Evolutionary conservation across 2,329 filamentous ascomycete genomes (phyloP).

Genomic region (Tetracladium maxilliforme): DNA sequence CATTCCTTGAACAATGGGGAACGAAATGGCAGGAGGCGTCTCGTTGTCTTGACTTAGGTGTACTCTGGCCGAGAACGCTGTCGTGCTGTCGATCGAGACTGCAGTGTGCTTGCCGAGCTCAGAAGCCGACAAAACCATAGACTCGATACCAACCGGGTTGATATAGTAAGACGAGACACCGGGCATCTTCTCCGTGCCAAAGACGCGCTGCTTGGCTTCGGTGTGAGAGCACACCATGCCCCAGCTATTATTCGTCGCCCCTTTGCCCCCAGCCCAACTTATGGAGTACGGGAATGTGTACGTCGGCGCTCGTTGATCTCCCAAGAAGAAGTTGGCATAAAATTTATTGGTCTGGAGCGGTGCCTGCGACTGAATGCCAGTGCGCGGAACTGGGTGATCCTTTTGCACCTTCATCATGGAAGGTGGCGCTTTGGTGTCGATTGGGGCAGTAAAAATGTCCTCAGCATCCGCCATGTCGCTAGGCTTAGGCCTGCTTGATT

Average conservation of each 20-base stretch:
- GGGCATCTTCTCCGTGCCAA: constrained; percentile 39
- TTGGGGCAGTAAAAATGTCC: constrained; percentile 43
- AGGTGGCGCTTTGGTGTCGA: constrained; percentile 35
- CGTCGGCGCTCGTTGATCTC: constrained; percentile 49
- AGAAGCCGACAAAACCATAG: constrained; percentile 62
- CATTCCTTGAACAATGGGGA: constrained; percentile 83
- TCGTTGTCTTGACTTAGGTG: constrained; percentile 42
- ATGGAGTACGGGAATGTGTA: constrained; percentile 68
- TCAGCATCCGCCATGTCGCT: too few relatives aligned
- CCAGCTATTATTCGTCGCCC: constrained; percentile 50
- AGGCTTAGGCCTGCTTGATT: too few relatives aligned
- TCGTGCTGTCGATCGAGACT: constrained; percentile 36
- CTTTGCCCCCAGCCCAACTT: constrained; percentile 50
- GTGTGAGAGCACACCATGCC: constrained; percentile 67
- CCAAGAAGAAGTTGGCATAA: constrained; percentile 68
- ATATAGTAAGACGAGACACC: constrained; percentile 58
- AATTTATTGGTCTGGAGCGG: constrained; percentile 68
- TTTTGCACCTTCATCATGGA: constrained; percentile 26
- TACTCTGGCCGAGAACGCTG: constrained; percentile 47
- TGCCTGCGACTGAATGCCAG: constrained; percentile 25
- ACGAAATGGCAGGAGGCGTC: constrained; percentile 47
- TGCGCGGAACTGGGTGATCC: constrained; percentile 43
- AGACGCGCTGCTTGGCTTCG: constrained; percentile 51
- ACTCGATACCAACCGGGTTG: constrained; percentile 72
- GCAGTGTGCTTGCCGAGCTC: constrained; percentile 51